Evolutionary conservation across 2,329 filamentous ascomycete species (phyloP), one percentile per base, ranked within the genome.

Genomic region (Hymenoscyphus scutula): DNA sequence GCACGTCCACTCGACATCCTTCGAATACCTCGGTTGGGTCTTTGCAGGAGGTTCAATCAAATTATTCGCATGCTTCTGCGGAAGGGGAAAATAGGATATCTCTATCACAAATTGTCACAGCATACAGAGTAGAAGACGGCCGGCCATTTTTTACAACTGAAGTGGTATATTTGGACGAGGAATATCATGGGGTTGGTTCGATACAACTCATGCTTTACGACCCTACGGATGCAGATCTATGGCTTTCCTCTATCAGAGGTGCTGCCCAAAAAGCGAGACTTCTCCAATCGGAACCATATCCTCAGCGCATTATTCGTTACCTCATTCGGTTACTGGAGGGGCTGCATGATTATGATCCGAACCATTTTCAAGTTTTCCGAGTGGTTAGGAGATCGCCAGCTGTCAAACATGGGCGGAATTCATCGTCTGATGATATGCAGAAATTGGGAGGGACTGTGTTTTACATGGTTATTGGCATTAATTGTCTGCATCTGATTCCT

Each of bases 401-500:
- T 67, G 59, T 70, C 56, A 88, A 87, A 74, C 76, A 77, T 34
- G 77, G 79, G 25, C 78, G 83, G 60, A 81, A 85, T 2, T 88
- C 59, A 25, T 57, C 88, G 7, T 82, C 83, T 17, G 88, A 90
- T 63, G 88, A 90, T 68, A 74, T 90, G 53, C 80, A 84, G 56
- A 90, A 89, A 70, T 75, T 87, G 30, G 82, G 82, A 45, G 85
- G 86, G 10, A 85, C 82, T 10, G 82, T 89, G 27, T 89, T 84
- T 74, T 89, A 89, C 71, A 79, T 91, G 65, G 87, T 84, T 6
- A 81, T 91, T 71, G 88, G 88, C 23, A 80, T 88, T 34, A 86
- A 90, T 76, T 89, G 88, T 72, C 76, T 90, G 37, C 88, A 90
- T 75, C 70, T 91, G 56, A 81, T 91, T 54, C 86, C 87, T n/a